phyloP scores from a whole-genome alignment of 306 rosid genomes.

The Pterocarpus macrocarpus region DNA sequence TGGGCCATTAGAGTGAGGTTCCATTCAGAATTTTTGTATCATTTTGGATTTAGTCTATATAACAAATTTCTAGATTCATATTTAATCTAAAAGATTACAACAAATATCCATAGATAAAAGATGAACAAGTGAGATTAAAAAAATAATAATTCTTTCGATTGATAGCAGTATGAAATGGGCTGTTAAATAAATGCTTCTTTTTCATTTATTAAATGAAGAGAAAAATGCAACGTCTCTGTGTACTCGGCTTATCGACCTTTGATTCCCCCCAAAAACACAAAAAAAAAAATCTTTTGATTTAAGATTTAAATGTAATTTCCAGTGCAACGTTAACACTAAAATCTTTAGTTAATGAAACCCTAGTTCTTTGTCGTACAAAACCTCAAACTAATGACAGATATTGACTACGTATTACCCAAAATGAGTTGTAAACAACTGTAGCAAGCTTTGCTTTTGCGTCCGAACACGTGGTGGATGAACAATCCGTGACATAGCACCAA shows the following conservation, averaged over 20 bases:
- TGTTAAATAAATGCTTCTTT: too few relatives aligned
- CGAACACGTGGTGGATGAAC: conserved; percentile 11
- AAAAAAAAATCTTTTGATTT: background rate
- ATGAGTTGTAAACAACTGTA: conserved; percentile 23
- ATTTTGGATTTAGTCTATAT: too few relatives aligned
- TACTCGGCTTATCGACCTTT: too few relatives aligned
- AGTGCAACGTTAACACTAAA: background rate
- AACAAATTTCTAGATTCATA: background rate
- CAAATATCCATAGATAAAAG: too few relatives aligned
- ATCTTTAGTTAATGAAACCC: background rate
- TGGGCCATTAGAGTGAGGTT: too few relatives aligned
- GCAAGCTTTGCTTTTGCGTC: conserved; percentile 8
- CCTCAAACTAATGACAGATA: background rate
- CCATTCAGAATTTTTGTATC: too few relatives aligned
- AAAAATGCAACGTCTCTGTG: background rate
- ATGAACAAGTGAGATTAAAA: too few relatives aligned
- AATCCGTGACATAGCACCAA: background rate
- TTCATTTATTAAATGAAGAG: background rate
- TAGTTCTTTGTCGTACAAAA: background rate
- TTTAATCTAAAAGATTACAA: background rate
- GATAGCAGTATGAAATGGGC: too few relatives aligned
- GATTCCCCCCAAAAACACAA: background rate
- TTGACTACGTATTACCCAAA: background rate
- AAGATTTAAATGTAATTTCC: background rate
- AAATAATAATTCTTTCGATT: too few relatives aligned